Percentiles rank a stretch among this genome's conserved stretches.
These are phyloP conservation scores for Pseudogymnoascus verrucosus DNA, from an alignment of 2,329 filamentous ascomycete genomes.

Conservation along the genomic window DNA sequence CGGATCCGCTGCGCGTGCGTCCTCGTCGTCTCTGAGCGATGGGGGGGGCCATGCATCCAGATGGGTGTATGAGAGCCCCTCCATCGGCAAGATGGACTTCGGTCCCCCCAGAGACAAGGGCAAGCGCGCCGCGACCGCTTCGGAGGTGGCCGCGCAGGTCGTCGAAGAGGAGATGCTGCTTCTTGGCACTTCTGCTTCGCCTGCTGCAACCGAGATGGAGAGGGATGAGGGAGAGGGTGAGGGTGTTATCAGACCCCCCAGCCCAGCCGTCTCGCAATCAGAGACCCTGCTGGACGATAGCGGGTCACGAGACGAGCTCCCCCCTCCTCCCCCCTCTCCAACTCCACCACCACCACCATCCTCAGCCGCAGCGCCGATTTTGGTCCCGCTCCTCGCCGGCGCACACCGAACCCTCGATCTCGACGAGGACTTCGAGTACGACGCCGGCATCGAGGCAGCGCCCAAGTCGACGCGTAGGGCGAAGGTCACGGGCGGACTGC, in stretches of 20 bases:
- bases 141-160: neutral
- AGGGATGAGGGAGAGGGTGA: too few relatives aligned
- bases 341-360: neutral
- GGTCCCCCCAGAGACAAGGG: conserved; percentile 5
- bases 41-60: neutral
- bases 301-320: neutral
- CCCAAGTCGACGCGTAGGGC: neutral
- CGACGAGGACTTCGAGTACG: neutral
- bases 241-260: neutral
- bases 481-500: neutral
- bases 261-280: neutral
- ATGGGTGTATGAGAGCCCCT: conserved; percentile 2
- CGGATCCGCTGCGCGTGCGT: neutral
- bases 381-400: neutral
- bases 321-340: neutral
- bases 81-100: conserved; percentile 1
- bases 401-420: neutral
- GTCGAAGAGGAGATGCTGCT: neutral
- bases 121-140: neutral
- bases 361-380: neutral
- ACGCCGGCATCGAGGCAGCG: neutral
- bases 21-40: conserved; percentile 1
- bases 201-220: neutral
- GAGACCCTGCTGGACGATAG: neutral
- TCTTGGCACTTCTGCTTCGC: neutral